Base-by-base conservation (phyloP, 2,329 filamentous ascomycete species). In the Fonsecaea pugnacius region DNA sequence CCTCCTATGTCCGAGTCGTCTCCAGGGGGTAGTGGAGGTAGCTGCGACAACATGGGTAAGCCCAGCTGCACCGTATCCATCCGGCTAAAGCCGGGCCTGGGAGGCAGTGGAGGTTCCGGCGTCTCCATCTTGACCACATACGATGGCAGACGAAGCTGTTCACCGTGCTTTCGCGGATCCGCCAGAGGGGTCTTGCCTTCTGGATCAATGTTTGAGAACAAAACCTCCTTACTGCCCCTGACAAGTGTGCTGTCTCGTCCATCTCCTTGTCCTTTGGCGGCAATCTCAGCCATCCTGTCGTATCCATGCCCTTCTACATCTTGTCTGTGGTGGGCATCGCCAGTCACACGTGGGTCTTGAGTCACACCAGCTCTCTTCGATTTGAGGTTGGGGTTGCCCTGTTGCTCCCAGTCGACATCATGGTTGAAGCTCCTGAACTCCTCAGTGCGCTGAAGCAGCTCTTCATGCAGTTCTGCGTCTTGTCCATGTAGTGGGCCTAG, bases 1-100 rank as follows among this genome's bases (percentile, higher is more conserved):
- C 90, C 91, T 35, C 90, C 89, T 72, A 92, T 94, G 72, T 96
- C 92, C 4, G 88, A 90, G 72, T 96, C 93, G 70, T 93, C 91
- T 14, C 82, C 80, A 2, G 84, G 73, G 3, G 91, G 91, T 3
- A 95, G 79, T 2, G 87, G 82, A 14, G 91, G 89, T 9, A 93
- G 81, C 73, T 91, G 89, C 30, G 86, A 89, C 8, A 89, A 80
- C 54, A 86, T 83, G 12, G 87, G 83, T n/a, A 92, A 78, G 0
- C 88, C 89, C 7, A 91, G 78, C 70, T 88, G 84, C n/a, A 85
- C 81, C 1, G 87, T 90, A 35, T 86, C 87, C 69, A 86, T 82
- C 40, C 87, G 83, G 56, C 84, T 80, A 3, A 87, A 72, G 1
- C 79, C 76, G 4, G 86, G 85, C 65, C 82, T 76, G 8, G 89